phyloP scores from a whole-genome alignment of 305 asterid species.

The Fraxinus greggii region DNA sequence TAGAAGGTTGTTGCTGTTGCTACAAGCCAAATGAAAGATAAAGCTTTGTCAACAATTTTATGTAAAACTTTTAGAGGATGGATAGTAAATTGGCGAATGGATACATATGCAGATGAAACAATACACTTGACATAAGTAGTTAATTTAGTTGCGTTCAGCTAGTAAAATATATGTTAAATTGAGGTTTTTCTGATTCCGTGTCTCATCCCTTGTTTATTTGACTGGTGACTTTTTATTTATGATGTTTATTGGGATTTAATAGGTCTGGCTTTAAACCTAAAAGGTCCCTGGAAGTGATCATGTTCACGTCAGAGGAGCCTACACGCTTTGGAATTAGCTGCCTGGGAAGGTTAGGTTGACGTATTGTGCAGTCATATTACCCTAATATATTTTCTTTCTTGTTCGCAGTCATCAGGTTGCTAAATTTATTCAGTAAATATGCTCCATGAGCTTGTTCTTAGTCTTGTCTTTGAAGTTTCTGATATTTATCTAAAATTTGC shows the following conservation, averaged over 20 bases:
- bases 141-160: background rate
- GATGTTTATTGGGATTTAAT: constrained; percentile 21
- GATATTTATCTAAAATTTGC: constrained; percentile 38
- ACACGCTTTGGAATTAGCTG: constrained; percentile 95
- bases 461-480: constrained; percentile 13
- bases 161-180: background rate
- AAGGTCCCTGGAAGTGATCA: constrained; percentile 86
- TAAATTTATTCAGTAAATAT: background rate
- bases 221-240: background rate
- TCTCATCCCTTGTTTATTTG: constrained; percentile 6
- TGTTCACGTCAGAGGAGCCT: constrained; percentile 99
- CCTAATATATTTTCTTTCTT: background rate
- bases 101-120: background rate
- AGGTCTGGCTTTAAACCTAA: constrained; percentile 84
- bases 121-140: background rate
- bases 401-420: background rate
- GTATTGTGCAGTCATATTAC: background rate
- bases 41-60: background rate
- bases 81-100: background rate
- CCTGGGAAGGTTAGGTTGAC: constrained; percentile 72
- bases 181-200: background rate
- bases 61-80: background rate
- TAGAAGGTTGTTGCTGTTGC: constrained; percentile 5
- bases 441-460: background rate
- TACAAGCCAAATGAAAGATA: background rate